Evolutionary conservation across 352 stramenopile species (phyloP).

Genomic region (Globisporangium abappressorium): DNA sequence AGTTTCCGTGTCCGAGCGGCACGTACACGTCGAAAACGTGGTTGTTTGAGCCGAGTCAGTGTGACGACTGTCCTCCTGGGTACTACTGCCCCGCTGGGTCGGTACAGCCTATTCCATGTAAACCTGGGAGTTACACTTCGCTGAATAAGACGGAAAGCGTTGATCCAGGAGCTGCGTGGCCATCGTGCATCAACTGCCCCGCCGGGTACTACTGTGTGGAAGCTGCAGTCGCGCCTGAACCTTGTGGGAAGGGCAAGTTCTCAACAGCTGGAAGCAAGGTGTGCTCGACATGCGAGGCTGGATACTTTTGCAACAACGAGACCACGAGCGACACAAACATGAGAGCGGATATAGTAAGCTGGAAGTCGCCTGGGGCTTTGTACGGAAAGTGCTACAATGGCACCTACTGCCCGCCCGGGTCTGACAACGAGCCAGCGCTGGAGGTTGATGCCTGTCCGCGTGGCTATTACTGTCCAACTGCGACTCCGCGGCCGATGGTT

Average conservation of each 20-base stretch:
- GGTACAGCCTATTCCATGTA: constrained; percentile 57
- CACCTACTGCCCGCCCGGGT: constrained; percentile 76
- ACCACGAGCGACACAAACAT: constrained; percentile 71
- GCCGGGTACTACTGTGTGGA: constrained; percentile 82
- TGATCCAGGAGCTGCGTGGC: constrained; percentile 51
- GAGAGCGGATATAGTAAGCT: constrained; percentile 48
- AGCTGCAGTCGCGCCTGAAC: constrained; percentile 45
- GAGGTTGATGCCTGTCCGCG: constrained; percentile 68
- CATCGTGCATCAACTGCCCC: constrained; percentile 69
- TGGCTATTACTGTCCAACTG: constrained; percentile 81
- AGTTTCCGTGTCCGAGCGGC: constrained; percentile 82
- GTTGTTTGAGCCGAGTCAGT: constrained; percentile 73
- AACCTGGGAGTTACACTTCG: constrained; percentile 69
- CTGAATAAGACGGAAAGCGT: constrained; percentile 71
- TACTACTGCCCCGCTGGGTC: constrained; percentile 74
- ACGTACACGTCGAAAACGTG: constrained; percentile 76
- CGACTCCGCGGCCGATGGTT: constrained; percentile 56
- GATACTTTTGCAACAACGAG: constrained; percentile 76
- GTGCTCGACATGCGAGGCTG: constrained; percentile 60
- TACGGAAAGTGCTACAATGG: constrained; percentile 86
- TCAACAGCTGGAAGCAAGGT: constrained; percentile 49
- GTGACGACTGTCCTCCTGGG: constrained; percentile 72
- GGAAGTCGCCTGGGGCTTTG: constrained; percentile 48
- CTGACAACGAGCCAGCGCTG: constrained; percentile 65
- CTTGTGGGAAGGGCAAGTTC: constrained; percentile 73